These are phyloP conservation scores for Boletus mariae DNA, from an alignment of 1,284 basidiomycete species.

Conservation along the genomic window DNA sequence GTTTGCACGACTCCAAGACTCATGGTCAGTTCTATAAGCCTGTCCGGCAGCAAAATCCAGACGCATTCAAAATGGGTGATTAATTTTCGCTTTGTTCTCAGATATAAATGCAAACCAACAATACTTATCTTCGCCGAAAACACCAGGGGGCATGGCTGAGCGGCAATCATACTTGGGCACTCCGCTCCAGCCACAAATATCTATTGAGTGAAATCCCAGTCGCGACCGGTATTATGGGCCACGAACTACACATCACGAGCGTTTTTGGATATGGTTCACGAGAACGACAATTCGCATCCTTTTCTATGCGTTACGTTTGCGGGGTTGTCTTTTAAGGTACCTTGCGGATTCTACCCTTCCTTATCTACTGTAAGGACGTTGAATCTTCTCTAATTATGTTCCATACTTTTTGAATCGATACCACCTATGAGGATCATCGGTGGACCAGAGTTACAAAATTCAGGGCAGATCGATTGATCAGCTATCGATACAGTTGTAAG, in stretches of 20 bases:
- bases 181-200: slow-evolving; percentile 42
- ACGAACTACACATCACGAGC: slow-evolving; percentile 3
- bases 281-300: background rate
- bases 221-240: background rate
- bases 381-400: slow-evolving; percentile 20
- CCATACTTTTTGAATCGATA: slow-evolving; percentile 9
- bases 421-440: background rate
- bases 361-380: slow-evolving; percentile 20
- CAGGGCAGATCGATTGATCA: background rate
- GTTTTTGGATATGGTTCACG: slow-evolving; percentile 4
- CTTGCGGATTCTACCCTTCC: slow-evolving; percentile 11
- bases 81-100: slow-evolving; percentile 31
- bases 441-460: background rate
- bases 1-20: slow-evolving; percentile 64
- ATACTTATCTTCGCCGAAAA: slow-evolving; percentile 39
- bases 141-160: slow-evolving; percentile 46
- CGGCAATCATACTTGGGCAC: slow-evolving; percentile 36
- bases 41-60: slow-evolving; percentile 27
- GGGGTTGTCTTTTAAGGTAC: background rate
- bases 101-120: slow-evolving; percentile 48
- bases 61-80: slow-evolving; percentile 34
- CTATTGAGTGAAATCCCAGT: slow-evolving; percentile 42
- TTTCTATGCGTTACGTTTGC: slow-evolving; percentile 1
- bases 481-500: background rate
- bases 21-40: slow-evolving; percentile 58